Evolutionary conservation across 441 rosid genomes (phyloP).

Genomic region (Raphanus hybrid): DNA sequence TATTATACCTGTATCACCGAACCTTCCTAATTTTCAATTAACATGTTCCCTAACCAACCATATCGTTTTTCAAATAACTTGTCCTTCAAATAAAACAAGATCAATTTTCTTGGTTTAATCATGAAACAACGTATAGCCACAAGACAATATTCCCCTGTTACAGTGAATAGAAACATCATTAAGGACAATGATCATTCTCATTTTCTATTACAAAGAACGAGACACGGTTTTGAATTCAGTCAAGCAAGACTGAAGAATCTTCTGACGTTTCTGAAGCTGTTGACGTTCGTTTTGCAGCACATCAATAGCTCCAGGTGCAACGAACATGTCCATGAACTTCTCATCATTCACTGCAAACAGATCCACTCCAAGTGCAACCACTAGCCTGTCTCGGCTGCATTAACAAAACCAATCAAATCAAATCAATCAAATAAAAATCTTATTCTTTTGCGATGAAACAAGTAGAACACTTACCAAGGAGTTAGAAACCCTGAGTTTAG

Average conservation of each 20-base stretch:
- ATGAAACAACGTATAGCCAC: neutral
- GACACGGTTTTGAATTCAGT: constrained; percentile 83
- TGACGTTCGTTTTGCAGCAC: constrained; percentile 68
- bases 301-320: constrained; percentile 90
- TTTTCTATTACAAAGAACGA: constrained; percentile 56
- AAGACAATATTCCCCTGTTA: neutral
- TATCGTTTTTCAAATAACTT: too few species aligned
- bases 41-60: neutral
- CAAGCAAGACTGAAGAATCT: constrained; percentile 84
- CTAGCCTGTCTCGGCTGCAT: constrained; percentile 72
- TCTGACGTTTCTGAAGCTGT: constrained; percentile 82
- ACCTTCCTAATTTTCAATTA: too few species aligned
- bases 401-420: neutral
- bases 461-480: constrained; percentile 62
- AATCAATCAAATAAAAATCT: neutral
- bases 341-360: constrained; percentile 86
- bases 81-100: neutral
- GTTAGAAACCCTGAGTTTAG: constrained; percentile 93
- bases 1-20: too few species aligned
- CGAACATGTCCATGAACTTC: constrained; percentile 95
- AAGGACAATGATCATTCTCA: constrained; percentile 42
- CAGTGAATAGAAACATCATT: constrained; percentile 29
- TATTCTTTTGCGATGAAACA: neutral
- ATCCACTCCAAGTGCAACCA: constrained; percentile 80
- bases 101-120: neutral